Base-by-base conservation (phyloP, 257 asterid genomes). In the Verbascum thapsus region DNA sequence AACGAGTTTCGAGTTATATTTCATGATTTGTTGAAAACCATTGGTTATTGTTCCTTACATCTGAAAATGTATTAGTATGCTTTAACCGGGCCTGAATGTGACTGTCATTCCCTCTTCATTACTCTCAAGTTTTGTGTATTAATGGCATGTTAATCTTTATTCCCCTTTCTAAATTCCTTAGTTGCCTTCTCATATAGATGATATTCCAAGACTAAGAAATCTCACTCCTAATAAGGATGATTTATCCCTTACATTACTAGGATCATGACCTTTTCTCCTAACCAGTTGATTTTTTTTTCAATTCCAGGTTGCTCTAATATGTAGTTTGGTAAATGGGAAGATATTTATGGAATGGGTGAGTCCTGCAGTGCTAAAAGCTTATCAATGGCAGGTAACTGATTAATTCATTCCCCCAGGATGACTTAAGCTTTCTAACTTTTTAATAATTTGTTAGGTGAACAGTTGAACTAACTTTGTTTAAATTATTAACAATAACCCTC, bases 271-370 rank as follows among this genome's bases (percentile, higher is more conserved):
- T 41, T 23, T 19, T 39, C 18, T 15, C 38, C 22, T 45, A 50
- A 49, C 22, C 16, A 30, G 18, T 10, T 8, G 3, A 7, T 47
- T 35, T 37, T 71, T 72, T 78, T 72, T 37, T n/a, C n/a, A n/a
- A n/a, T n/a, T 26, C 32, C 88, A 91, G 98, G 85, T 87, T 50
- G 98, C 96, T 39, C 77, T 91, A 12, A 74, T 91, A 59, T 72
- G 84, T 41, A 91, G 98, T 67, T 85, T 91, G 66, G 82, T 88
- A 35, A 80, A 91, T 40, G 98, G 96, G 66, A 91, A 88, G 85
- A 81, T 88, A 72, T 91, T 88, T 75, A 88, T 86, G 95, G 98
- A 91, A 70, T 91, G 96, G 98, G 98, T 91, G 67, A 81, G 98
- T 15, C 95, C 95, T 49, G 96, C 96, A n/a, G 87, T 91, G 51